Percentiles rank a stretch among this genome's conserved stretches.
Evolutionary conservation across 2,329 filamentous ascomycete species (phyloP).

Genomic region (Alternaria tenuissima): DNA sequence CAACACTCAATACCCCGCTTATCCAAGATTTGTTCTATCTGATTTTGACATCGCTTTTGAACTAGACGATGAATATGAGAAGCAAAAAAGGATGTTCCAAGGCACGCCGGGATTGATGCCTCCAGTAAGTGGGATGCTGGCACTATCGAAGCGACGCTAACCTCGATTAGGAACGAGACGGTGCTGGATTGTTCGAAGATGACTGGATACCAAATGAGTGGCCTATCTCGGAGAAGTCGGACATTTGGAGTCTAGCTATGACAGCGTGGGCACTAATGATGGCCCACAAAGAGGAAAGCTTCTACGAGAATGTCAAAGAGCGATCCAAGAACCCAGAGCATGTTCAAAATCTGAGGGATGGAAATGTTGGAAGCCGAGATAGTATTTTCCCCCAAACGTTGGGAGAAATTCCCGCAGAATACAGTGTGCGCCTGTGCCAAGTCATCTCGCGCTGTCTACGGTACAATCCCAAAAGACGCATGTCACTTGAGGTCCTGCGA

Average conservation of each 20-base stretch:
- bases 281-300: background rate
- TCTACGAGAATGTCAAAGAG: background rate
- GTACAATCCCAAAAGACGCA: background rate
- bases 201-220: fast-evolving
- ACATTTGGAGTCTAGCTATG: background rate
- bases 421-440: background rate
- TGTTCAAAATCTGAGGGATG: fast-evolving
- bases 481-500: background rate
- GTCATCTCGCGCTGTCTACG: background rate
- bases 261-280: background rate
- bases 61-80: background rate
- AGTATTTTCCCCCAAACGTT: background rate
- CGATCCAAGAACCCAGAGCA: background rate
- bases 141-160: background rate
- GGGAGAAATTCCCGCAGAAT: background rate
- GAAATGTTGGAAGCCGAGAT: fast-evolving
- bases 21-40: background rate
- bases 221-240: background rate
- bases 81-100: fast-evolving
- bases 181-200: background rate
- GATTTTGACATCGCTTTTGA: background rate
- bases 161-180: background rate
- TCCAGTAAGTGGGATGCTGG: background rate
- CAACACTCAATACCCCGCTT: background rate
- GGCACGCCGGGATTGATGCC: background rate